These are phyloP conservation scores for Phytophthora lateralis DNA, from an alignment of 352 stramenopile genomes.

Conservation along the genomic window DNA sequence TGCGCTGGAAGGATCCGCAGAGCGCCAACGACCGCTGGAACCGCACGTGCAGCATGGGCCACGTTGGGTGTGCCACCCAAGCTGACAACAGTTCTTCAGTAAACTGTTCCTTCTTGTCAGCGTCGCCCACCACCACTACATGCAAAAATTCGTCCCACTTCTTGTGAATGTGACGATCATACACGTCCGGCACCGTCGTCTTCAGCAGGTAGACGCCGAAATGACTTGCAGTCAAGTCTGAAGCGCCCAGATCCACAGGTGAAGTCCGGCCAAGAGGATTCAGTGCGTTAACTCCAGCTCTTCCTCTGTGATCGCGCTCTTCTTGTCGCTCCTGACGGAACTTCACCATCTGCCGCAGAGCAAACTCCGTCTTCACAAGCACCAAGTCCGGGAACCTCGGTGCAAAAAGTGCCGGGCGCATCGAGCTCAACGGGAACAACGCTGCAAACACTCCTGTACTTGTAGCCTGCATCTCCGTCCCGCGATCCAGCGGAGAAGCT, in stretches of 20 bases:
- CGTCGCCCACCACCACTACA: constrained; percentile 55
- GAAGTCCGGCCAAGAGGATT: constrained; percentile 20
- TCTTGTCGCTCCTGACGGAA: constrained; percentile 62
- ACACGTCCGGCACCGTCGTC: constrained; percentile 67
- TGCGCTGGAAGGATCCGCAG: constrained; percentile 54
- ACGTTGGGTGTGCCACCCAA: constrained; percentile 65
- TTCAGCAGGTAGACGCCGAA: constrained; percentile 68
- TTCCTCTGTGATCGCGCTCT: constrained; percentile 42
- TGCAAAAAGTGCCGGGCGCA: constrained; percentile 45
- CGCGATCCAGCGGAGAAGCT: constrained; percentile 21
- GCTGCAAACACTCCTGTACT: constrained; percentile 41
- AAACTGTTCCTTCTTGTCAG: constrained; percentile 67
- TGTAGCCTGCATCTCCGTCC: constrained; percentile 14
- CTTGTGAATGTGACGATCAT: constrained; percentile 62
- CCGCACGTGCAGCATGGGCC: constrained; percentile 66
- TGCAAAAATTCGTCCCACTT: constrained; percentile 78
- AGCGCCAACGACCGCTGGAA: constrained; percentile 55
- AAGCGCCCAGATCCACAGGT: constrained; percentile 11
- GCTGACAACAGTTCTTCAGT: constrained; percentile 62
- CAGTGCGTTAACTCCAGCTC: constrained; percentile 16
- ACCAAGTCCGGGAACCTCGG: constrained; percentile 61
- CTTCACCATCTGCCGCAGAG: constrained; percentile 54
- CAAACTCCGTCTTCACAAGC: constrained; percentile 70
- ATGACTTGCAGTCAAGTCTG: constrained; percentile 48
- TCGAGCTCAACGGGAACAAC: constrained; percentile 37